A percentile compares a stretch with the other conserved stretches of the same genome.
phyloP scores from a whole-genome alignment of 768 basidiomycete genomes.

The Rhizopogon vesiculosus region DNA sequence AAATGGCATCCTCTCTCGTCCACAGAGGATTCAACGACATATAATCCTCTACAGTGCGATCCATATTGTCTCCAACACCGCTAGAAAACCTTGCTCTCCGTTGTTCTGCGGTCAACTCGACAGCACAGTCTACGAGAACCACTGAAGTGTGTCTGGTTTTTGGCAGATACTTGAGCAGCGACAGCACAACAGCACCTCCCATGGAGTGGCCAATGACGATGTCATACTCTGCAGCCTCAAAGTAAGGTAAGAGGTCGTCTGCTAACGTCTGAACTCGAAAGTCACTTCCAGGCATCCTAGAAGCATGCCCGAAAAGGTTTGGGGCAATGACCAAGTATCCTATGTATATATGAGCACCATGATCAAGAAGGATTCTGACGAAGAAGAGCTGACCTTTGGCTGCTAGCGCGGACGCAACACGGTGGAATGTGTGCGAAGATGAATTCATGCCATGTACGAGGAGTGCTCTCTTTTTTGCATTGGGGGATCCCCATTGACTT shows the following conservation, averaged over 20 bases:
- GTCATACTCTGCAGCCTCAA: background rate
- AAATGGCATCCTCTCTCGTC: slow-evolving; percentile 8
- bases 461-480: slow-evolving; percentile 11
- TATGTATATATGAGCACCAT: background rate
- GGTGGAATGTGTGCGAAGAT: slow-evolving; percentile 12
- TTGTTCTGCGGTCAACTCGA: background rate
- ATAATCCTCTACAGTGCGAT: background rate
- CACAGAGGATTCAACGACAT: slow-evolving; percentile 7
- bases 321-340: slow-evolving; percentile 22
- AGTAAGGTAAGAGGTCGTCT: slow-evolving; percentile 1
- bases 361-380: no score
- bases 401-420: slow-evolving; percentile 10
- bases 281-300: background rate
- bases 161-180: slow-evolving; percentile 12
- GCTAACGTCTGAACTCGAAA: background rate
- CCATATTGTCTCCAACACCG: background rate
- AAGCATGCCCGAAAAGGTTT: slow-evolving; percentile 18
- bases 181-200: slow-evolving; percentile 10
- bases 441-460: slow-evolving; percentile 16
- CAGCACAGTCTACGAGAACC: slow-evolving; percentile 15
- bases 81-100: background rate
- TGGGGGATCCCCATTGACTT: slow-evolving; percentile 16
- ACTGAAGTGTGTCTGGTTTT: slow-evolving; percentile 3
- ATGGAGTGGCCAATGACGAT: slow-evolving; percentile 17
- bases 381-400: slow-evolving; percentile 10